These are phyloP conservation scores for Trichomonascaceae sp. DNA, from an alignment of 1,139 yeast genomes.

Conservation along the genomic window DNA sequence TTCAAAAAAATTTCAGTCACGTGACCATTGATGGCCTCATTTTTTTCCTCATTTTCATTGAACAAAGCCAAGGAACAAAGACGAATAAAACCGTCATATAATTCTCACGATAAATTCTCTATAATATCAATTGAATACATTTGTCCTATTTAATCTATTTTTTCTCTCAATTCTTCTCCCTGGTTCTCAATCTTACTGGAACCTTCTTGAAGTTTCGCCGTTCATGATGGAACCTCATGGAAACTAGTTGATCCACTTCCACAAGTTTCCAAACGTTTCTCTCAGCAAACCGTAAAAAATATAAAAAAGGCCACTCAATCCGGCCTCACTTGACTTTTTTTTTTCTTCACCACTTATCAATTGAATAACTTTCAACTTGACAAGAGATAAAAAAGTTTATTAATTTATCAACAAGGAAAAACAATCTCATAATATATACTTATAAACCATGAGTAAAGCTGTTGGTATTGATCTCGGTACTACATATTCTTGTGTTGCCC, in stretches of 20 bases:
- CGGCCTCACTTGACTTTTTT: slow-evolving; percentile 1
- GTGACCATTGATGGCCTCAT: background rate
- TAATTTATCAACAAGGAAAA: slow-evolving; percentile 3
- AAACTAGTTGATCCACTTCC: background rate
- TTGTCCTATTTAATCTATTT: background rate
- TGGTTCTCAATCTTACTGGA: background rate
- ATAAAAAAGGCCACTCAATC: slow-evolving; percentile 6
- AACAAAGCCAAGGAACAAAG: background rate
- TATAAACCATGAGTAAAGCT: slow-evolving; percentile 27
- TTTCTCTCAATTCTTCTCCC: background rate
- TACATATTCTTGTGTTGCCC: slow-evolving; percentile 97
- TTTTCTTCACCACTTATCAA: slow-evolving; percentile 4
- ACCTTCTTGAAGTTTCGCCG: background rate
- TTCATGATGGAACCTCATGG: background rate
- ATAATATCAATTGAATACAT: background rate
- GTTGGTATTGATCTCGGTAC: slow-evolving; percentile 92
- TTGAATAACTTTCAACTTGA: slow-evolving; percentile 4
- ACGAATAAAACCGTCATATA: background rate
- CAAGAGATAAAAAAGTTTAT: background rate
- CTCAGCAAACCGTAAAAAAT: slow-evolving; percentile 5
- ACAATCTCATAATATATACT: background rate
- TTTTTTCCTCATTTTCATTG: background rate
- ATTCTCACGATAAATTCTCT: background rate
- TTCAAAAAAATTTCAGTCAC: background rate
- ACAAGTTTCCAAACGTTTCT: slow-evolving; percentile 5